Percentiles rank a stretch among this genome's conserved stretches.
These are phyloP conservation scores for Paspalum vaginatum DNA, from an alignment of 176 grass and related monocot species.

Conservation along the genomic window DNA sequence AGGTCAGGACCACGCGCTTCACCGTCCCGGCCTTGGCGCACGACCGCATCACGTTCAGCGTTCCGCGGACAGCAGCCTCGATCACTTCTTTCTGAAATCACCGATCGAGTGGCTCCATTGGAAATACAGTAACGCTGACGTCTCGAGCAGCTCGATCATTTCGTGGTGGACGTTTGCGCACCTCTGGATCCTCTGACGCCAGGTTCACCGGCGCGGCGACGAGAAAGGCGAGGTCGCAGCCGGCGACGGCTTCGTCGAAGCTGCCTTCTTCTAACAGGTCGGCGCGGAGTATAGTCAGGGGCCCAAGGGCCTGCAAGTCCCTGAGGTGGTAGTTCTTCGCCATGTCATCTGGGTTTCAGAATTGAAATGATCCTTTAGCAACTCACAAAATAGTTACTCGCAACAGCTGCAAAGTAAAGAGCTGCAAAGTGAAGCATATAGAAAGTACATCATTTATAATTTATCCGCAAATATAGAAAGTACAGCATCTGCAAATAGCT, in stretches of 20 bases:
- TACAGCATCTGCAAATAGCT: no score
- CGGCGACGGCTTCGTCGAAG: conserved; percentile 56
- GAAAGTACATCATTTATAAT: no score
- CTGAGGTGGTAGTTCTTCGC: conserved; percentile 35
- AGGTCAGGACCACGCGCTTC: conserved; percentile 66
- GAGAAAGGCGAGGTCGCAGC: conserved; percentile 63
- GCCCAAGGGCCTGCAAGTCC: conserved; percentile 54
- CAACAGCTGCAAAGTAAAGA: no score
- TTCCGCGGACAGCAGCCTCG: conserved; percentile 45
- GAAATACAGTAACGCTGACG: background rate
- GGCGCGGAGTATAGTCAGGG: conserved; percentile 39
- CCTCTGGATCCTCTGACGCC: background rate
- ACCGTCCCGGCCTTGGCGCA: conserved; percentile 58
- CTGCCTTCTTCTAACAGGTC: conserved; percentile 58
- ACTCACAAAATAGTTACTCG: no score
- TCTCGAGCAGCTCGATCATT: background rate
- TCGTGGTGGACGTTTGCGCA: background rate
- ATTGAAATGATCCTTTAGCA: background rate
- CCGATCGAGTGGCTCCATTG: background rate
- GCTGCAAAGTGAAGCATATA: no score
- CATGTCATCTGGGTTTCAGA: conserved; percentile 14
- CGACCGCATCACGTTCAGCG: conserved; percentile 68
- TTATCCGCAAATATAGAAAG: no score
- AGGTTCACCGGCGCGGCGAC: conserved; percentile 61
- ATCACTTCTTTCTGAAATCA: background rate